Conservation (phyloP, 768 basidiomycete genomes). For the Auriscalpium orientale region DNA sequence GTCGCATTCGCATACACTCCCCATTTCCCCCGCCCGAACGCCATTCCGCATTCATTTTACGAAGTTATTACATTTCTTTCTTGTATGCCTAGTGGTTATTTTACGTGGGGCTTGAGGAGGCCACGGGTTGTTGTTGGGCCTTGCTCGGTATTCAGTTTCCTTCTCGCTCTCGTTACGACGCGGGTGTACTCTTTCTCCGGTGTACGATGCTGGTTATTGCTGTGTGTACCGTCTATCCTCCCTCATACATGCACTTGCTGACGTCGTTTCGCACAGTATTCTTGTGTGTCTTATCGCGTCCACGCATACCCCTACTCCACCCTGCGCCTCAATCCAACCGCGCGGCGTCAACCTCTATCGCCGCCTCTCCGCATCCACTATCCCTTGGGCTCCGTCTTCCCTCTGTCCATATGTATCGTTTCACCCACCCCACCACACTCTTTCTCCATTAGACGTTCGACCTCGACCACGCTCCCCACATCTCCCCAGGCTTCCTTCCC, state of each 20-base stretch:
- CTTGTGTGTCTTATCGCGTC: not conserved
- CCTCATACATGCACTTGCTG: not conserved
- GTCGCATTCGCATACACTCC: not conserved
- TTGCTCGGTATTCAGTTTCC: constrained; percentile 3
- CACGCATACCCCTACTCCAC: constrained; percentile 1
- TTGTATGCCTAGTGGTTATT: constrained; percentile 12
- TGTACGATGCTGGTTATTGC: constrained; percentile 13
- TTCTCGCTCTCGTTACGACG: not conserved
- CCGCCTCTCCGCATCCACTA: not conserved
- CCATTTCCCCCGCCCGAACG: constrained; percentile 2
- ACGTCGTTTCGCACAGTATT: not conserved
- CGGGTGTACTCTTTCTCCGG: not conserved
- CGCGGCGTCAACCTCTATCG: no score
- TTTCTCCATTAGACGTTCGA: not conserved
- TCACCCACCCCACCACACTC: not conserved
- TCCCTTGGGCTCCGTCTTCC: not conserved
- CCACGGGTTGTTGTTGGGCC: not conserved
- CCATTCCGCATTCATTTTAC: constrained; percentile 11
- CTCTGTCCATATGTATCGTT: not conserved
- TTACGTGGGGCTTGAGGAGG: constrained; percentile 5
- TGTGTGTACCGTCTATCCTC: constrained; percentile 6
- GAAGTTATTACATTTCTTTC: constrained; percentile 10
- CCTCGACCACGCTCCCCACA: no score
- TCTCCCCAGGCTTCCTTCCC: no score
- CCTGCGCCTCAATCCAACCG: not conserved